Percentiles rank a stretch among this genome's conserved stretches.
phyloP scores from a whole-genome alignment of 148 eudicot genomes.

The Tetragonia tetragonoides region DNA sequence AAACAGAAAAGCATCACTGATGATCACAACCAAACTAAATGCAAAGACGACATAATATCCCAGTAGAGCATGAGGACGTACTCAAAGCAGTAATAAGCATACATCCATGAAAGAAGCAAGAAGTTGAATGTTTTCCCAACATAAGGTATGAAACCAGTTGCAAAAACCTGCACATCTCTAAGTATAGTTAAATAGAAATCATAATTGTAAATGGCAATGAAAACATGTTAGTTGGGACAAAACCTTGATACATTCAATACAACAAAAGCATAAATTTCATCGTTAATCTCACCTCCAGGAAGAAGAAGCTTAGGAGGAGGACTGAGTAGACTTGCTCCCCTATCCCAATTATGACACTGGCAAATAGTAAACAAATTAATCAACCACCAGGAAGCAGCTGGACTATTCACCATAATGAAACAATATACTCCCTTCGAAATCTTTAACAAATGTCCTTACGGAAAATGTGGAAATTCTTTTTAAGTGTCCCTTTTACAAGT shows the following conservation, averaged over 20 bases:
- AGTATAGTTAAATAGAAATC: not conserved
- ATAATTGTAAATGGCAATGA: not conserved
- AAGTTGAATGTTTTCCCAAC: constrained; percentile 75
- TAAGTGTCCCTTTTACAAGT: too few species aligned
- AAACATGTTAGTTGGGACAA: not conserved
- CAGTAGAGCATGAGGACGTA: constrained; percentile 40
- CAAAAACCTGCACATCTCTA: constrained; percentile 57
- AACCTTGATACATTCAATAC: not conserved
- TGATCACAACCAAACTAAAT: constrained; percentile 18
- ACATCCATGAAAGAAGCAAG: constrained; percentile 92
- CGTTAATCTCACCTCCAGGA: constrained; percentile 65
- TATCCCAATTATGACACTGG: constrained; percentile 85
- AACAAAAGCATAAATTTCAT: not conserved
- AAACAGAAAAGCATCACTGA: constrained; percentile 3
- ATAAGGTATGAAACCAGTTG: constrained; percentile 72
- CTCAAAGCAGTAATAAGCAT: constrained; percentile 98
- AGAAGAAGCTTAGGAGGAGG: constrained; percentile 74
- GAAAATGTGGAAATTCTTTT: too few species aligned
- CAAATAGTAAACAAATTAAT: constrained; percentile 20
- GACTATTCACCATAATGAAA: not conserved
- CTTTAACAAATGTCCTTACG: too few species aligned
- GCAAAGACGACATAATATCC: not conserved
- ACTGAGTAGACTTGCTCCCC: constrained; percentile 92
- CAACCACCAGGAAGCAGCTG: constrained; percentile 7
- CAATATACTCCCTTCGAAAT: not conserved